Conservation (phyloP, 2,329 filamentous ascomycete species). For the Microcyclosporella mali region DNA sequence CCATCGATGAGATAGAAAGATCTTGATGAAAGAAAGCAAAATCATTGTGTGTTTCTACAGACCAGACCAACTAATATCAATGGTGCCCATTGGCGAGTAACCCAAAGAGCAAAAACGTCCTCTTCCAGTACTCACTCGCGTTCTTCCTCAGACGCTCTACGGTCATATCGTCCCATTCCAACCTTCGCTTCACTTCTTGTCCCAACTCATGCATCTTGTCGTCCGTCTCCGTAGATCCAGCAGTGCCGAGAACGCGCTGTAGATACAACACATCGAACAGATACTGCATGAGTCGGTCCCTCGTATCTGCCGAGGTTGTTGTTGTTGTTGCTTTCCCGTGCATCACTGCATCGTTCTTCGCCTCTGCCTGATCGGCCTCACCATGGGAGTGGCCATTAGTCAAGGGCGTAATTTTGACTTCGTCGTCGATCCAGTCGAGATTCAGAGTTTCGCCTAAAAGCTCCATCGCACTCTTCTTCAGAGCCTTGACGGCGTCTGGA, state of each 20-base stretch:
- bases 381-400: slow-evolving; percentile 12
- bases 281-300: slow-evolving; percentile 31
- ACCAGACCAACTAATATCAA: too few species aligned
- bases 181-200: slow-evolving; percentile 39
- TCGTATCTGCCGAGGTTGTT: too few species aligned
- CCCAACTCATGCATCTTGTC: slow-evolving; percentile 7
- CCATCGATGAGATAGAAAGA: too few species aligned
- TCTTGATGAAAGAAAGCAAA: too few species aligned
- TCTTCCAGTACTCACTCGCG: slow-evolving; percentile 73
- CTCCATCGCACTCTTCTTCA: slow-evolving; percentile 55
- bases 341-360: slow-evolving; percentile 9
- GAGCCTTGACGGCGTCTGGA: slow-evolving; percentile 52
- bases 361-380: slow-evolving; percentile 12
- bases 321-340: slow-evolving; percentile 7
- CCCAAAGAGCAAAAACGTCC: slow-evolving; percentile 75
- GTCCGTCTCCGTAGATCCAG: neutral
- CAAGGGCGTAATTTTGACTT: slow-evolving; percentile 9
- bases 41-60: too few species aligned
- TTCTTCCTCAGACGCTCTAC: slow-evolving; percentile 54
- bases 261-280: slow-evolving; percentile 42
- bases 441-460: slow-evolving; percentile 46
- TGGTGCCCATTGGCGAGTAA: slow-evolving; percentile 47
- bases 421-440: slow-evolving; percentile 13
- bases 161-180: slow-evolving; percentile 46
- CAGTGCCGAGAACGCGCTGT: slow-evolving; percentile 20